Base-by-base conservation (phyloP, 129 eudicot species). In the Chrysanthemum lavandulifolium region DNA sequence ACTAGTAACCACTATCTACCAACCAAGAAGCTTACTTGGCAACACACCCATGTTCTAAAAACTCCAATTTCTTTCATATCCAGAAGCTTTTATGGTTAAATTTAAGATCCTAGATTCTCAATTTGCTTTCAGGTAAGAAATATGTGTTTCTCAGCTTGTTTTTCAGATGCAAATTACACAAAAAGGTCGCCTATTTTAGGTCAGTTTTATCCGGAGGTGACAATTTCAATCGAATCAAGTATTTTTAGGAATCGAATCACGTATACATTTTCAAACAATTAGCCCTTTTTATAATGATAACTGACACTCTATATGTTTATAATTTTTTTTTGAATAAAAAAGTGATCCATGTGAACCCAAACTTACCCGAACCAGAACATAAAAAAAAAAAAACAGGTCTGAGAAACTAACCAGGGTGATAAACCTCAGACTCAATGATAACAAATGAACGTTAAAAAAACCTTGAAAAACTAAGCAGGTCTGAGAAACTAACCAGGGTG, bases 371-470 rank as follows among this genome's bases (percentile, higher is more conserved):
- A 36, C 43, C 43, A 36, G 2, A 40, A 36, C 9, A 36, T 36
- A 6, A 5, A 36, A 6, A 36, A 4, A 36, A 36, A 36, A 5
- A 36, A 36, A 31, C 36, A 31, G 6, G 6, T 4, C 36, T 31
- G 36, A 31, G 36, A 31, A 31, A 31, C 36, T 3, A 31, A 31
- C 56, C 33, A 47, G 56, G 45, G 43, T 29, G 48, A 48, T 67
- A 65, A 36, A 65, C 43, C 16, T 54, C 47, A n/a, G 36, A 65
- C 14, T 33, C 11, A 67, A 67, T 49, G 53, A 54, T 51, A 68
- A 23, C n/a, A 27, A 10, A n/a, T 6, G 73, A 13, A 49, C 9
- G 13, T 67, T 33, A 33, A 3, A 4, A 33, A 4, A 12, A 6
- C 13, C 31, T 31, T 31, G 6, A 31, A 31, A 31, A 62, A 47